phyloP scores from a whole-genome alignment of 2,329 filamentous ascomycete genomes.

The Zymoseptoria ardabiliae region DNA sequence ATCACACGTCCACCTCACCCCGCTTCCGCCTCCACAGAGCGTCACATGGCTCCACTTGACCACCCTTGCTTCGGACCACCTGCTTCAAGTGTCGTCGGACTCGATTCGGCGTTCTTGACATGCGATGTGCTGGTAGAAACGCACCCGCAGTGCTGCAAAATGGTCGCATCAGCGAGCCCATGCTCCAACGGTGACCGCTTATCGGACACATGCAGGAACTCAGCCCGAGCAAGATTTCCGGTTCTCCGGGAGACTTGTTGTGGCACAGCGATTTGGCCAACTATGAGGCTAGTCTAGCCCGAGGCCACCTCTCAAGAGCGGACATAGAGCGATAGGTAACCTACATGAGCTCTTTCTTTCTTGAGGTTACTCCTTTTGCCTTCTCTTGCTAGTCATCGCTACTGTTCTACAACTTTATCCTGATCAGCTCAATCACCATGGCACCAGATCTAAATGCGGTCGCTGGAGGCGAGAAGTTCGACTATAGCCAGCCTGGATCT shows the following conservation, averaged over 20 bases:
- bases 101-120: neutral
- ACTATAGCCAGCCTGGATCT: slow-evolving; percentile 39
- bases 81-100: neutral
- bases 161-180: neutral
- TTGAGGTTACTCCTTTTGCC: neutral
- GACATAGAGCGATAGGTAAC: neutral
- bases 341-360: neutral
- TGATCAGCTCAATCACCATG: slow-evolving; percentile 23
- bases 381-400: no score
- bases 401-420: neutral
- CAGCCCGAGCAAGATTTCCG: neutral
- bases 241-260: neutral
- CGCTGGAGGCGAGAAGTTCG: slow-evolving; percentile 30
- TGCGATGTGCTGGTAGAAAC: neutral
- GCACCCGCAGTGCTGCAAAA: neutral
- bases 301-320: neutral
- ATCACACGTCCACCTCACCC: neutral
- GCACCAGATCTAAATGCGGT: slow-evolving; percentile 38
- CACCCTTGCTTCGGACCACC: neutral
- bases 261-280: neutral
- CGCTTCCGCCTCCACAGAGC: neutral
- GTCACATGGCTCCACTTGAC: neutral
- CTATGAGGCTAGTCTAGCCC: neutral
- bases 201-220: neutral
- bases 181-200: neutral